Evolutionary conservation across 139 green algal species (phyloP).

Genomic region (Chlorella sp.): DNA sequence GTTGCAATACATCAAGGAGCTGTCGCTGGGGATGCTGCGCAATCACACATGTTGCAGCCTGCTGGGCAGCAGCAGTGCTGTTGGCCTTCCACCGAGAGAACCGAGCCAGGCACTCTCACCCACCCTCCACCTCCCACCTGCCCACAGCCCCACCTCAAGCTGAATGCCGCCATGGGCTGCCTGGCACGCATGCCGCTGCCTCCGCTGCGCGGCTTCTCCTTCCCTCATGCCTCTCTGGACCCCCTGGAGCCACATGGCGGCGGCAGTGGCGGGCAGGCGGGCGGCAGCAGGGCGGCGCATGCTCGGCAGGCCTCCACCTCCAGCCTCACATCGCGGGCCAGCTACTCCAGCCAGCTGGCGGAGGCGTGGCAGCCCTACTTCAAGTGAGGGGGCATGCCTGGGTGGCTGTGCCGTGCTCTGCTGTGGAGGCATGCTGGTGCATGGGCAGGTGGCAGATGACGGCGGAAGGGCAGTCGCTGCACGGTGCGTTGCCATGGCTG

Average conservation of each 20-base stretch:
- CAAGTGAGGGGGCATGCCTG: conserved; percentile 23
- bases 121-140: not conserved
- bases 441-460: no score
- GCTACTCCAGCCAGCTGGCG: conserved; percentile 40
- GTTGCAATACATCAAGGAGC: no score
- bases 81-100: no score
- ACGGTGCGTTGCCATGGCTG: not conserved
- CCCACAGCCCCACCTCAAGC: conserved; percentile 51
- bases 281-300: not conserved
- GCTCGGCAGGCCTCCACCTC: conserved; percentile 7
- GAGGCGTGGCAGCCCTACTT: conserved; percentile 63
- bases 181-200: conserved; percentile 66
- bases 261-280: not conserved
- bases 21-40: no score
- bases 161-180: conserved; percentile 63
- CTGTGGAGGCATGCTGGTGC: no score
- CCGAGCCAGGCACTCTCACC: no score
- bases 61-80: not conserved
- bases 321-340: conserved; percentile 30
- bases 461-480: no score
- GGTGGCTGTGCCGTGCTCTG: not conserved
- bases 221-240: not conserved
- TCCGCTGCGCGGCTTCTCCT: conserved; percentile 7
- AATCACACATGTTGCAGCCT: not conserved
- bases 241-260: not conserved